phyloP scores from a whole-genome alignment of 225 moss, liverwort and hornwort species.

The Polytrichum commune region DNA sequence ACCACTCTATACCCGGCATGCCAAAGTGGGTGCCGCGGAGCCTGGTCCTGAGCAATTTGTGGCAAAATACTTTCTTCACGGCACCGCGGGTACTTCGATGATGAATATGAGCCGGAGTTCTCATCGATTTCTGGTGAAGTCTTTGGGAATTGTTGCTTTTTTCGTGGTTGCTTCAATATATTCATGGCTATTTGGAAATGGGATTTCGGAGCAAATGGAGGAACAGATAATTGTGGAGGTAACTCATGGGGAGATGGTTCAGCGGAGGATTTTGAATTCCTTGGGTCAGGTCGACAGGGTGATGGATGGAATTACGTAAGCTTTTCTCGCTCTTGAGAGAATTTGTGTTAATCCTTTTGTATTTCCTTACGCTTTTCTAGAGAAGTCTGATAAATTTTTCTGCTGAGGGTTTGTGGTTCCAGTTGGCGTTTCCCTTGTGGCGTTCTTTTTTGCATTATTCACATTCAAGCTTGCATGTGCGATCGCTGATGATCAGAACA shows the following conservation, averaged over 20 bases:
- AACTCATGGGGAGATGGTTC: neutral
- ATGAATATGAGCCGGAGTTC: too few species aligned
- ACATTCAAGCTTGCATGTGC: too few species aligned
- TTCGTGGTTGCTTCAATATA: conserved; percentile 34
- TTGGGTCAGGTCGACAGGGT: conserved; percentile 1
- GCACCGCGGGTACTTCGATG: too few species aligned
- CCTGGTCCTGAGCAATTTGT: too few species aligned
- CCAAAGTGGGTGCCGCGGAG: too few species aligned
- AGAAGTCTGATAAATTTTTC: too few species aligned
- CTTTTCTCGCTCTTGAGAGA: conserved; percentile 4
- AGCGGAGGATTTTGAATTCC: conserved; percentile 22
- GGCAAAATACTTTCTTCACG: too few species aligned
- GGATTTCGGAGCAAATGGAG: neutral
- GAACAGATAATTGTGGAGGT: neutral
- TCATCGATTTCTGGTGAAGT: conserved; percentile 38
- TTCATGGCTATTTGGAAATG: conserved; percentile 33
- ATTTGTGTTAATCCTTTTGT: neutral
- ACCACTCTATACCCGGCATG: too few species aligned
- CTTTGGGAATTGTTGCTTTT: conserved; percentile 39
- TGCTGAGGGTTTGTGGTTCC: too few species aligned
- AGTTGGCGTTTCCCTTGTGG: too few species aligned
- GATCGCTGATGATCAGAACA: too few species aligned
- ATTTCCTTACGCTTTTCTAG: neutral
- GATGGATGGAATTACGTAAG: conserved; percentile 16
- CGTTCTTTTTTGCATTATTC: too few species aligned